A percentile compares a stretch with the other conserved stretches of the same genome.
phyloP scores from a whole-genome alignment of 768 basidiomycete genomes.

The Lactarius hatsudake region DNA sequence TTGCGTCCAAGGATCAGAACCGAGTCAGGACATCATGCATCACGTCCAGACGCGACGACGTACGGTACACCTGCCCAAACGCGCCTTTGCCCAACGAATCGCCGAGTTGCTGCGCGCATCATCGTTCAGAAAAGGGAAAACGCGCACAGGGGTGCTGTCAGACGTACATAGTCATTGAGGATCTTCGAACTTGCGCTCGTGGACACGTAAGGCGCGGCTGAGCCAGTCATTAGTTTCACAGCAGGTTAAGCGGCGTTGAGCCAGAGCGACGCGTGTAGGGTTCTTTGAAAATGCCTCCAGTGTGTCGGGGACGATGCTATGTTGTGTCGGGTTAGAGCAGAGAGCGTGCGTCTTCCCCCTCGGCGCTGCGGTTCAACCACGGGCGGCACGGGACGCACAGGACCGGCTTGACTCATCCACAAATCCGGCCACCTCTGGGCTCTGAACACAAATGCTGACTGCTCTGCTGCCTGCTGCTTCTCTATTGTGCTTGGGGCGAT shows the following conservation, averaged over 20 bases:
- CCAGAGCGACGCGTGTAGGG: background rate
- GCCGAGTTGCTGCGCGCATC: slow-evolving; percentile 74
- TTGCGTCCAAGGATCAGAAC: background rate
- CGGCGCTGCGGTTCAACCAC: background rate
- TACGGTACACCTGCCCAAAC: slow-evolving; percentile 95
- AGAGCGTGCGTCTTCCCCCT: background rate
- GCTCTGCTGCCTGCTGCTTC: background rate
- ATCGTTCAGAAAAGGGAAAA: background rate
- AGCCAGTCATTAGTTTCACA: slow-evolving; percentile 16
- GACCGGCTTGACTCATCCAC: background rate
- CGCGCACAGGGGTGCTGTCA: background rate
- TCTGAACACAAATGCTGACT: background rate
- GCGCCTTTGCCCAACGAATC: slow-evolving; percentile 96
- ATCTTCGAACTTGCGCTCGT: slow-evolving; percentile 20
- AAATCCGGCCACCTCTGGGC: background rate
- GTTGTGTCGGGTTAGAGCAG: background rate
- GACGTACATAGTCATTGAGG: slow-evolving; percentile 28
- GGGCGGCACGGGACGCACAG: background rate
- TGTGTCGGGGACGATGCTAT: background rate
- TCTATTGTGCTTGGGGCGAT: background rate
- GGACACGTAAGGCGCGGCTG: slow-evolving; percentile 21
- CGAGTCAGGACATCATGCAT: background rate
- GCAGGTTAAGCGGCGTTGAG: background rate
- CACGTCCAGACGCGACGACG: slow-evolving; percentile 35
- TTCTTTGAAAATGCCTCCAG: background rate